Base-by-base conservation (phyloP, 495 filamentous ascomycete genomes). In the Penicillium arizonense region DNA sequence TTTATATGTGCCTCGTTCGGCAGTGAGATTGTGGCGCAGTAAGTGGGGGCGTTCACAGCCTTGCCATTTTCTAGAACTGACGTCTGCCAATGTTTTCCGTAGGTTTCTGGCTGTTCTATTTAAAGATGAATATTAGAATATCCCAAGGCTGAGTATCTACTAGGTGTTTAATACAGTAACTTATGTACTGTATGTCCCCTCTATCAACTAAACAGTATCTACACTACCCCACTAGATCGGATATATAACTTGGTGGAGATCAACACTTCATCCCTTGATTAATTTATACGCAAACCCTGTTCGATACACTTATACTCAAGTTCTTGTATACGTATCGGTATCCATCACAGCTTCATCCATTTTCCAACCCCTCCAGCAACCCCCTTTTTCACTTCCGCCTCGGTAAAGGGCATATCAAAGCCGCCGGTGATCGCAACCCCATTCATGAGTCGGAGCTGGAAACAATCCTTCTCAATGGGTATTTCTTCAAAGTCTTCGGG, bases 361-460 rank as follows among this genome's bases (percentile, higher is more conserved):
- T 52, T 52, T 9, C 50, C 50, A 10, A 5, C 14, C 3, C 48
- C 48, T 14, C 48, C 39, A 36, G 35, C 39, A 33, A 34, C 16
- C n/a, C 39, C 48, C 3, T 50, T 43, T 20, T 53, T 53, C 16
- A 53, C 44, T 11, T 33, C 51, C 6, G 30, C 36, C 16, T 53
- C 51, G 21, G 43, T 41, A 10, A 53, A 53, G 1, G 51, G 51
- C 51, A 47, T 41, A 18, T 53, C 51, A 35, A 53, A 53, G 3
- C 43, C 43, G 18, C 51, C 51, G 3, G 44, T 47, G 8, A 53
- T 47, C 6, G 43, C 13, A 9, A 53, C 44, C 14, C 51, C 51
- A 33, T 53, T 53, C 44, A 40, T 32, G 24, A 53, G 30, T 5
- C 23, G 33, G 26, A 53, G 28, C 45, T 41, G 16, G 24, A 53